Conservation (phyloP, 257 asterid genomes). For the Nicotiana obtusifolia region DNA sequence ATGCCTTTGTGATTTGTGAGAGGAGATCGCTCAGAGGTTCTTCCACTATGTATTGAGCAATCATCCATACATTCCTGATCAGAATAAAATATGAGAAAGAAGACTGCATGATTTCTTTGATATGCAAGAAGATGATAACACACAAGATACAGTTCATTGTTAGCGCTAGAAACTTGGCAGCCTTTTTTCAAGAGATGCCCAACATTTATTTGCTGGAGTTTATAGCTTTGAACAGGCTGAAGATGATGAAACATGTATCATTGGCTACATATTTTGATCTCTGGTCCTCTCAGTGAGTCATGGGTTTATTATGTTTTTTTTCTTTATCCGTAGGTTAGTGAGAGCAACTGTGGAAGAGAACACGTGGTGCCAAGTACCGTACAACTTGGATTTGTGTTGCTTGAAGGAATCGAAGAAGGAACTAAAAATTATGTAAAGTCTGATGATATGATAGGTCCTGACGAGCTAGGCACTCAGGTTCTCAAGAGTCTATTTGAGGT, state of each 20-base stretch:
- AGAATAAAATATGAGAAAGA: neutral
- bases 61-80: neutral
- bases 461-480: slow-evolving; percentile 63
- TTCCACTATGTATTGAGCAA: neutral
- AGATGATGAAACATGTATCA: neutral
- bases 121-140: neutral
- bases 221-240: neutral
- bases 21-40: neutral
- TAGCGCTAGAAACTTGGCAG: neutral
- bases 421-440: slow-evolving; percentile 38
- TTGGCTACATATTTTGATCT: neutral
- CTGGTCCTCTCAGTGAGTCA: neutral
- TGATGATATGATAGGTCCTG: slow-evolving; percentile 59
- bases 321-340: slow-evolving; percentile 47
- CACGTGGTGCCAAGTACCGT: slow-evolving; percentile 79
- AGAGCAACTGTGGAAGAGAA: slow-evolving; percentile 74
- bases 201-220: neutral
- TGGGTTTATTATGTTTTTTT: neutral
- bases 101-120: neutral
- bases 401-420: slow-evolving; percentile 67
- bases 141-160: neutral
- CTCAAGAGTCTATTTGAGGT: slow-evolving; percentile 79
- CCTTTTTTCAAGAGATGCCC: neutral
- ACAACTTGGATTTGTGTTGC: slow-evolving; percentile 72
- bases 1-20: neutral